These are phyloP conservation scores for Zalerion maritima DNA, from an alignment of 495 filamentous ascomycete species.

Conservation along the genomic window DNA sequence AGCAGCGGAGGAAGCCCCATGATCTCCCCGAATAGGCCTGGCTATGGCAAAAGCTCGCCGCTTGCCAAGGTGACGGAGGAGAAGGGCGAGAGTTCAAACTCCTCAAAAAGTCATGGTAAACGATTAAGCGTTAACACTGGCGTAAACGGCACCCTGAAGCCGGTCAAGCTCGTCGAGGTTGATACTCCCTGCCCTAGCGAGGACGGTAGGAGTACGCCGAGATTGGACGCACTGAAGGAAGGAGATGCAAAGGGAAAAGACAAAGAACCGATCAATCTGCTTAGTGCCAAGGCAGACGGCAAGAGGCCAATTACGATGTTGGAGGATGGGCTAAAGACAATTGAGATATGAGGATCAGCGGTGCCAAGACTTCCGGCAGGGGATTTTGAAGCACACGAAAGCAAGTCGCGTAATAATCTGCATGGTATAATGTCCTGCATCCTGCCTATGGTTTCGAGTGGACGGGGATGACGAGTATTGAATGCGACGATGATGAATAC, in stretches of 20 bases:
- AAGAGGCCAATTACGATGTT: constrained; percentile 22
- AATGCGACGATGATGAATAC: too few relatives aligned
- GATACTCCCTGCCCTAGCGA: constrained; percentile 35
- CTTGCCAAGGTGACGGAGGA: constrained; percentile 40
- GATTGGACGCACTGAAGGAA: constrained; percentile 16
- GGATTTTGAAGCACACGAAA: too few relatives aligned
- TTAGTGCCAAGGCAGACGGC: neutral
- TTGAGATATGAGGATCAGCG: constrained; percentile 42
- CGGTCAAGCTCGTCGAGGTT: constrained; percentile 32
- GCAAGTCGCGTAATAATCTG: too few relatives aligned
- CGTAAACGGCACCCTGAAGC: constrained; percentile 11
- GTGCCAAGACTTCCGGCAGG: too few relatives aligned
- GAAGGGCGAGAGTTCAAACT: constrained; percentile 10
- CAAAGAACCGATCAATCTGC: constrained; percentile 4
- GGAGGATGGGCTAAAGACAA: constrained; percentile 41
- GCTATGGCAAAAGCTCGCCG: constrained; percentile 24
- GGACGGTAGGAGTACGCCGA: constrained; percentile 20
- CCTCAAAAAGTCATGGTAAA: constrained; percentile 10
- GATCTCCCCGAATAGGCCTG: constrained; percentile 36
- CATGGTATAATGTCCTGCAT: too few relatives aligned
- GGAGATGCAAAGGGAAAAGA: constrained; percentile 15
- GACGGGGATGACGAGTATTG: too few relatives aligned
- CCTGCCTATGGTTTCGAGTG: too few relatives aligned
- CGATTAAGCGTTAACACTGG: constrained; percentile 6
- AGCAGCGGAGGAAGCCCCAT: constrained; percentile 35